Conservation (phyloP, 2,329 filamentous ascomycete genomes). For the Zopfia rhizophila region DNA sequence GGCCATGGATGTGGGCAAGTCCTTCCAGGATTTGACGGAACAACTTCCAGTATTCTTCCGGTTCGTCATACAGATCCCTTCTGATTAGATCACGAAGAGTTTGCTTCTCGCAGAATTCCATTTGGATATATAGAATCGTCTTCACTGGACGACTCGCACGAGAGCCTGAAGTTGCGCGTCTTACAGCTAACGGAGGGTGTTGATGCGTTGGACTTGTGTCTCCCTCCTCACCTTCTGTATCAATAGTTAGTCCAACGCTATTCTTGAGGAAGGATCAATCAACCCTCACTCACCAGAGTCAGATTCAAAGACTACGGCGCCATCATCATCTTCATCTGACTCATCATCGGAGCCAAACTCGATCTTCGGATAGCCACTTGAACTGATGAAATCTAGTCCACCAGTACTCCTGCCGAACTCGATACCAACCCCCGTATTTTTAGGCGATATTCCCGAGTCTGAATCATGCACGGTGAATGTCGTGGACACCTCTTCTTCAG, state of each 20-base stretch:
- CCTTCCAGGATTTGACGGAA: slow-evolving; percentile 93
- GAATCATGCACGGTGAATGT: slow-evolving; percentile 41
- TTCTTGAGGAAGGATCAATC: background rate
- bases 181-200: slow-evolving; percentile 46
- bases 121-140: slow-evolving; percentile 93
- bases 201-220: slow-evolving; percentile 38
- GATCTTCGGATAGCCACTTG: slow-evolving; percentile 78
- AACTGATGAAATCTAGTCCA: slow-evolving; percentile 88
- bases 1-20: slow-evolving; percentile 85
- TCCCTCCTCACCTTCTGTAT: slow-evolving; percentile 60
- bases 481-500: slow-evolving; percentile 43
- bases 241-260: slow-evolving; percentile 17
- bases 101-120: slow-evolving; percentile 97
- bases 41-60: slow-evolving; percentile 85
- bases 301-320: slow-evolving; percentile 47
- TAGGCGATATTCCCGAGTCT: slow-evolving; percentile 32
- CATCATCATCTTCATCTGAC: slow-evolving; percentile 49
- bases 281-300: slow-evolving; percentile 48
- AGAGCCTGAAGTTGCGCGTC: slow-evolving; percentile 58
- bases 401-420: slow-evolving; percentile 79
- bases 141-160: slow-evolving; percentile 64
- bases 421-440: slow-evolving; percentile 47
- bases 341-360: slow-evolving; percentile 76
- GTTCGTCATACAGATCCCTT: slow-evolving; percentile 76
- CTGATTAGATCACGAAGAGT: slow-evolving; percentile 90